Evolutionary conservation across 225 moss, liverwort and hornwort species (phyloP), one percentile per base, ranked within the genome.

Genomic region (Takakia lepidozioides): DNA sequence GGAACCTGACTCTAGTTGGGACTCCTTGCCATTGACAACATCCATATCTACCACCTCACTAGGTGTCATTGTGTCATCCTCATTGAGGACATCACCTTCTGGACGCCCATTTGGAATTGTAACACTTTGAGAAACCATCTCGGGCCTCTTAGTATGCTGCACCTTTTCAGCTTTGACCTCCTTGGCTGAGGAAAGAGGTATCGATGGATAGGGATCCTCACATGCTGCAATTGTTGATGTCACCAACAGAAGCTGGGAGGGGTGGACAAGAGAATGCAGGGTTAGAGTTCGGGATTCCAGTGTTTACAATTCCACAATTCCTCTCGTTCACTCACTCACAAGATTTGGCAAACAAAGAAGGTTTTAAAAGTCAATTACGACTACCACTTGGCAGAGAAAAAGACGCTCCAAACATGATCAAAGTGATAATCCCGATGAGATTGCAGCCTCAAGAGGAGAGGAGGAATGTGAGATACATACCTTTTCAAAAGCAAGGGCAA

Each of bases 401-500:
- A n/a, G n/a, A n/a, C n/a, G n/a, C n/a, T n/a, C n/a, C n/a, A n/a
- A n/a, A n/a, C n/a, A n/a, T n/a, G n/a, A n/a, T n/a, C n/a, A n/a
- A n/a, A n/a, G n/a, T n/a, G n/a, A n/a, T n/a, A n/a, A n/a, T n/a
- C n/a, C n/a, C n/a, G 18, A 43, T 43, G 15, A 19, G 29, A 28
- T 17, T 28, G 7, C 18, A 29, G 27, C 15, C 2, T 15, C n/a
- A n/a, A n/a, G 15, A 38, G 14, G 7, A 22, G 7, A 50, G 21
- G 51, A 59, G 38, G 25, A 19, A 35, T 38, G n/a, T 15, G 18
- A 46, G n/a, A 4, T 3, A 37, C 54, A 3, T 54, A 89, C 86
- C 75, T 91, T 98, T 62, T 98, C 87, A 68, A 90, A 91, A 35
- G 91, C 98, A 36, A 98, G 70, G 6, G 87, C 82, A 41, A 91